These are phyloP conservation scores for Haplosporangium gracile DNA, from an alignment of 192 early-diverging fungal genomes.

Conservation along the genomic window DNA sequence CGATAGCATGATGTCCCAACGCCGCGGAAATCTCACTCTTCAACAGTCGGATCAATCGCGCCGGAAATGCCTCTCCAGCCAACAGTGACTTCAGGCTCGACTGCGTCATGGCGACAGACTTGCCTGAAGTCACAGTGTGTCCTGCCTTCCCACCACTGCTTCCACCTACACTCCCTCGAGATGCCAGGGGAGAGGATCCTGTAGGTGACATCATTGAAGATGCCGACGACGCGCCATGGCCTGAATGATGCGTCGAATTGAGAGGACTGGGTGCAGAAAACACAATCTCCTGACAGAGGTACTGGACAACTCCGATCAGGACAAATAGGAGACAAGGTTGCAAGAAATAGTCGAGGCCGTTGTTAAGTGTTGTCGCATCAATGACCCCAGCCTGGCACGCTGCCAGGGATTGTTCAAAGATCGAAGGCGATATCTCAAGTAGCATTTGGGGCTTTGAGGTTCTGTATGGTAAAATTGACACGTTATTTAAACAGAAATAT, in stretches of 20 bases:
- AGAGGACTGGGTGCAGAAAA: constrained; percentile 25
- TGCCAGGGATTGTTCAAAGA: constrained; percentile 51
- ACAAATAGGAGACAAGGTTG: constrained; percentile 52
- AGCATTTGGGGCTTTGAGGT: constrained; percentile 56
- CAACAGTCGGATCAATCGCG: constrained; percentile 31
- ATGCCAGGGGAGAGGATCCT: constrained; percentile 36
- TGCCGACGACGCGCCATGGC: neutral
- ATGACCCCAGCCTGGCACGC: constrained; percentile 55
- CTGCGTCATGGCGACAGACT: constrained; percentile 43
- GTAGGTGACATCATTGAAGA: constrained; percentile 28
- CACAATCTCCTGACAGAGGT: constrained; percentile 49
- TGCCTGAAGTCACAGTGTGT: constrained; percentile 4
- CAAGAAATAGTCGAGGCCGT: constrained; percentile 48
- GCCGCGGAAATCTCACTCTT: constrained; percentile 41
- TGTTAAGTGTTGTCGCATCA: constrained; percentile 37
- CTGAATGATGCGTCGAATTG: neutral
- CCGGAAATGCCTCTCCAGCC: constrained; percentile 45
- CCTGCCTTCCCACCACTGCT: neutral
- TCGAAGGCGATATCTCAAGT: constrained; percentile 44
- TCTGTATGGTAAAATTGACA: neutral
- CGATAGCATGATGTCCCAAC: constrained; percentile 22
- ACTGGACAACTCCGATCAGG: constrained; percentile 47
- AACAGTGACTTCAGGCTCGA: constrained; percentile 42
- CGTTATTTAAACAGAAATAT: neutral
- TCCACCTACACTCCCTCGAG: constrained; percentile 11